Base-by-base conservation (phyloP, 1,139 yeast species). In the Lizanozyma gosingica region DNA sequence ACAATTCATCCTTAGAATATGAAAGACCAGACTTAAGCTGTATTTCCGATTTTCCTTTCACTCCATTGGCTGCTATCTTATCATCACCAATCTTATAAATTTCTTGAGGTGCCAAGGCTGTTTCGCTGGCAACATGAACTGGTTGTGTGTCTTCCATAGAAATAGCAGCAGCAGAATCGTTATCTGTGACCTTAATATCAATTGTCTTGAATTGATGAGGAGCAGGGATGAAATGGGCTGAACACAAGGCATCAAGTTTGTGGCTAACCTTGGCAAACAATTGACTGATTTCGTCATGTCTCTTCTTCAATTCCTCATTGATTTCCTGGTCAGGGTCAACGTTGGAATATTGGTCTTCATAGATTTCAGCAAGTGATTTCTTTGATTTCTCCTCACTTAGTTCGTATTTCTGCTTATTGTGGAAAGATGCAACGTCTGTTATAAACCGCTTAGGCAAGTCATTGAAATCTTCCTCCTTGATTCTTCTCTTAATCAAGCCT, bases 81-180 rank as follows among this genome's bases (percentile, higher is more conserved):
- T 63, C 71, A 45, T 66, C 70, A 18, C 71, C 73, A 17, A 82
- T 70, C 54, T 72, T 77, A 62, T 83, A 92, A n/a, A 92, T 72
- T 63, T 92, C 98, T 63, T 92, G 98, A 35, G 98, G 98, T 2
- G 98, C 98, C 52, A 92, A 71, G 40, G 84, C 76, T n/a, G 82
- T 67, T 18, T 81, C 86, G 32, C 76, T 65, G 2, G 94, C 76
- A 63, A 85, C 73, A 36, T 90, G 81, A 42, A 86, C 70, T 37
- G 98, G 98, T 62, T 90, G 97, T 1, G 97, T 94, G 55, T 92
- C 98, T 63, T 92, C 98, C 95, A 90, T 86, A 4, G 82, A 58
- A 40, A 92, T 82, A 2, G 95, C 76, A 2, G 95, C 81, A 0
- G 85, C 74, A 47, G 82, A 79, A 15, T 47, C 45, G 36, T 53